Conservation (phyloP, 192 early-diverging fungal genomes). For the Linnemannia zychae region DNA sequence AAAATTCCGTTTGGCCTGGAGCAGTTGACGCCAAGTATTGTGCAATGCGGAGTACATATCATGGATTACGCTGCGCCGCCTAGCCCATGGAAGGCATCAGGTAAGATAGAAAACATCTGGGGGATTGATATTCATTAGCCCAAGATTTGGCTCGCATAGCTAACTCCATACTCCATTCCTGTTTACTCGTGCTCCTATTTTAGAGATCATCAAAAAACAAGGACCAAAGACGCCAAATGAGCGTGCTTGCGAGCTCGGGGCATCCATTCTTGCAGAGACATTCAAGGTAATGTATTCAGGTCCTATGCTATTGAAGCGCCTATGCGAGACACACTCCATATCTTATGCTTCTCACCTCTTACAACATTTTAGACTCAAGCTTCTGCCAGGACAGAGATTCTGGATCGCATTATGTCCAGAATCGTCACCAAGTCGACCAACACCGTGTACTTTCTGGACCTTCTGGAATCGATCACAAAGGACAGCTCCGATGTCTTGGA, state of each 20-base stretch:
- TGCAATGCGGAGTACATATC: slow-evolving; percentile 62
- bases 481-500: slow-evolving; percentile 55
- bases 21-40: slow-evolving; percentile 67
- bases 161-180: not conserved
- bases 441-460: slow-evolving; percentile 58
- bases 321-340: not conserved
- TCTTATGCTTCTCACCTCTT: too few relatives aligned
- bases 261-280: slow-evolving; percentile 59
- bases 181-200: not conserved
- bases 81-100: slow-evolving; percentile 30
- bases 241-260: slow-evolving; percentile 55
- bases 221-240: slow-evolving; percentile 56
- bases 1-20: slow-evolving; percentile 66
- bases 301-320: not conserved
- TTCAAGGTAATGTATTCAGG: slow-evolving; percentile 58
- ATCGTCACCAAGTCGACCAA: slow-evolving; percentile 65
- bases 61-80: slow-evolving; percentile 61
- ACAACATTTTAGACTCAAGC: slow-evolving; percentile 69
- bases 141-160: not conserved
- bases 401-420: slow-evolving; percentile 75
- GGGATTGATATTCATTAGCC: not conserved
- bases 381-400: slow-evolving; percentile 76
- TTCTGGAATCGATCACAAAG: slow-evolving; percentile 63
- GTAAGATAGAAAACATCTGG: not conserved
- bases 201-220: slow-evolving; percentile 12